Conservation (phyloP, 2,329 filamentous ascomycete species). For the Didymella lethalis region DNA sequence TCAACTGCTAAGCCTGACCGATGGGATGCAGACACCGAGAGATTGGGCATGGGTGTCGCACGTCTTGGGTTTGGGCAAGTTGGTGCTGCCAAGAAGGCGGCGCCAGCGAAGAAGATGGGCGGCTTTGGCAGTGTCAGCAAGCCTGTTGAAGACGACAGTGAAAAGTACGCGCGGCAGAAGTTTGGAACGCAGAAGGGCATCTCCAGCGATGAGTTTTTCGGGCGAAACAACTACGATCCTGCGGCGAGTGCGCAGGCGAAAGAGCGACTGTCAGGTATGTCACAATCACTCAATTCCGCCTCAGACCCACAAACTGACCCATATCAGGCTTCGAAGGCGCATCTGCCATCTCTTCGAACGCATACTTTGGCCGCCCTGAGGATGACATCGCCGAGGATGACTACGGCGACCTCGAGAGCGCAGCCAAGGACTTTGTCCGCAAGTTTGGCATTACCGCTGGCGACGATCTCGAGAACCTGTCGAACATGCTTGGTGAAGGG, state of each 20-base stretch:
- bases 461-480: slow-evolving; percentile 93
- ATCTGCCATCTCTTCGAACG: slow-evolving; percentile 90
- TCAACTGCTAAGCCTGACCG: slow-evolving; percentile 63
- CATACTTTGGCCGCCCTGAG: slow-evolving; percentile 94
- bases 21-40: slow-evolving; percentile 79
- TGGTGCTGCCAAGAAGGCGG: slow-evolving; percentile 65
- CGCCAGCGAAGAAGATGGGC: slow-evolving; percentile 77
- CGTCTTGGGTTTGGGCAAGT: slow-evolving; percentile 89
- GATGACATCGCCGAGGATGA: slow-evolving; percentile 74
- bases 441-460: slow-evolving; percentile 95
- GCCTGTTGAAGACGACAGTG: slow-evolving; percentile 72
- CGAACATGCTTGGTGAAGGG: slow-evolving; percentile 82
- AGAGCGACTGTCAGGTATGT: slow-evolving; percentile 70
- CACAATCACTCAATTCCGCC: background rate
- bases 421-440: slow-evolving; percentile 94
- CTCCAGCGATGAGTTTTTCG: slow-evolving; percentile 97
- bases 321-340: slow-evolving; percentile 83
- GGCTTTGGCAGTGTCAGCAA: slow-evolving; percentile 90
- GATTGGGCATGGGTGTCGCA: slow-evolving; percentile 86
- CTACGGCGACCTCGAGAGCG: slow-evolving; percentile 90
- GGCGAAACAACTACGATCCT: slow-evolving; percentile 85
- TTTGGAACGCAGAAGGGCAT: slow-evolving; percentile 95
- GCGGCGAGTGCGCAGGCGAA: slow-evolving; percentile 84
- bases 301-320: slow-evolving; percentile 11
- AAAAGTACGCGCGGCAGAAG: slow-evolving; percentile 84